Percentiles rank a stretch among this genome's conserved stretches.
phyloP scores from a whole-genome alignment of 148 eudicot genomes.

The Drosera capensis region DNA sequence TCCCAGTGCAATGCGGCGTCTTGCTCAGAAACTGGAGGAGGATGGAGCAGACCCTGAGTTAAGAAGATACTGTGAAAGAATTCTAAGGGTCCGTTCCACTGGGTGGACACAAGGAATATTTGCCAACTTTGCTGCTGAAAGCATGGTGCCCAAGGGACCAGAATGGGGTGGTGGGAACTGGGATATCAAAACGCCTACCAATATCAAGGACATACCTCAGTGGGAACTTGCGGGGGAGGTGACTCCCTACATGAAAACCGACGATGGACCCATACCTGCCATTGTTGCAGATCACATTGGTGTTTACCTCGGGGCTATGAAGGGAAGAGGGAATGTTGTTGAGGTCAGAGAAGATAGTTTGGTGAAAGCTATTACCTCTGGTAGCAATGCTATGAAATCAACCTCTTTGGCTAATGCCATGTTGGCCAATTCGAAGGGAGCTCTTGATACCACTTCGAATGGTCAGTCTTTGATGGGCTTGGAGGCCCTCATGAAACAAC shows the following conservation, averaged over 20 bases:
- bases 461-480: conserved; percentile 55
- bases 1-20: conserved; percentile 97
- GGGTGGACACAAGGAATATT: conserved; percentile 99
- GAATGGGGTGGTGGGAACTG: conserved; percentile 99
- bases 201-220: conserved; percentile 69
- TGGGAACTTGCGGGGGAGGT: conserved; percentile 97
- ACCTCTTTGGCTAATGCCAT: conserved; percentile 29
- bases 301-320: conserved; percentile 84
- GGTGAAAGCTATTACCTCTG: conserved; percentile 62
- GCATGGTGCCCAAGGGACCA: conserved; percentile 95
- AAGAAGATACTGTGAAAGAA: conserved; percentile 87
- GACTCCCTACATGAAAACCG: conserved; percentile 93
- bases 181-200: conserved; percentile 88
- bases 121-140: conserved; percentile 99
- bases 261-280: conserved; percentile 82
- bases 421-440: conserved; percentile 24
- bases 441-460: conserved; percentile 29
- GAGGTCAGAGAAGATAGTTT: conserved; percentile 93
- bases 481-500: conserved; percentile 49
- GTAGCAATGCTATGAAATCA: conserved; percentile 22
- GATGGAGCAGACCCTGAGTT: conserved; percentile 73
- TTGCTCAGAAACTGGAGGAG: conserved; percentile 92
- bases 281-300: conserved; percentile 88
- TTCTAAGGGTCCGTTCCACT: conserved; percentile 80
- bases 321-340: conserved; percentile 79